phyloP scores from a whole-genome alignment of 164 flowering plant genomes.

The Piper longum region DNA sequence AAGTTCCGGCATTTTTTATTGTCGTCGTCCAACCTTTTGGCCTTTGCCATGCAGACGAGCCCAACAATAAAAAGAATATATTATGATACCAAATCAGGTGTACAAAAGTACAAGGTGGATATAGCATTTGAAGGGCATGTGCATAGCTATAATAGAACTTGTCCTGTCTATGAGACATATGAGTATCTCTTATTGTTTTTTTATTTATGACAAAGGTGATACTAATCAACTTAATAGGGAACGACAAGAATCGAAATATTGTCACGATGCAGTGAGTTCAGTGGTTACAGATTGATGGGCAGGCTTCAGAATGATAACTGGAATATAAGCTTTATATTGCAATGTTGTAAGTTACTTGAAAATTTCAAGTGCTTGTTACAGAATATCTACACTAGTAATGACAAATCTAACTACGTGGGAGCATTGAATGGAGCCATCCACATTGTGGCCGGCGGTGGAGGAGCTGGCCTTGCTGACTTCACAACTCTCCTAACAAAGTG shows the following conservation, averaged over 20 bases:
- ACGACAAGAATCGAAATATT: too few species aligned
- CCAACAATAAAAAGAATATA: too few species aligned
- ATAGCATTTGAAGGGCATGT: slow-evolving; percentile 79
- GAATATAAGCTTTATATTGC: too few species aligned
- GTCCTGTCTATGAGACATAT: slow-evolving; percentile 81
- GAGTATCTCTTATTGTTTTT: too few species aligned
- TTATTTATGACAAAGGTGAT: not conserved
- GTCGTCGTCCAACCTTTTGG: too few species aligned
- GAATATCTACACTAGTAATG: slow-evolving; percentile 42
- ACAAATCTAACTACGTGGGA: slow-evolving; percentile 40
- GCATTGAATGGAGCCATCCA: slow-evolving; percentile 75
- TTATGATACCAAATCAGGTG: too few species aligned
- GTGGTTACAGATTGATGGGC: too few species aligned
- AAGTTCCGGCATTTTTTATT: too few species aligned
- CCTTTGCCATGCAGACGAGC: too few species aligned
- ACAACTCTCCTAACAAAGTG: slow-evolving; percentile 41
- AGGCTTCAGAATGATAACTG: too few species aligned
- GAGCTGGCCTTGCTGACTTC: slow-evolving; percentile 45
- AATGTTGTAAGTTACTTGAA: not conserved
- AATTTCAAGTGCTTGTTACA: slow-evolving; percentile 8
- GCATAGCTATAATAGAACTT: slow-evolving; percentile 83
- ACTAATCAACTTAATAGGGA: not conserved
- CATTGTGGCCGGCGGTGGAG: slow-evolving; percentile 78
- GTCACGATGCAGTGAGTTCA: too few species aligned
- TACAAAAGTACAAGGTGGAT: slow-evolving; percentile 64